Conservation (phyloP, 1,139 yeast genomes). For the Nakaseomyces kungkrabaensis region DNA sequence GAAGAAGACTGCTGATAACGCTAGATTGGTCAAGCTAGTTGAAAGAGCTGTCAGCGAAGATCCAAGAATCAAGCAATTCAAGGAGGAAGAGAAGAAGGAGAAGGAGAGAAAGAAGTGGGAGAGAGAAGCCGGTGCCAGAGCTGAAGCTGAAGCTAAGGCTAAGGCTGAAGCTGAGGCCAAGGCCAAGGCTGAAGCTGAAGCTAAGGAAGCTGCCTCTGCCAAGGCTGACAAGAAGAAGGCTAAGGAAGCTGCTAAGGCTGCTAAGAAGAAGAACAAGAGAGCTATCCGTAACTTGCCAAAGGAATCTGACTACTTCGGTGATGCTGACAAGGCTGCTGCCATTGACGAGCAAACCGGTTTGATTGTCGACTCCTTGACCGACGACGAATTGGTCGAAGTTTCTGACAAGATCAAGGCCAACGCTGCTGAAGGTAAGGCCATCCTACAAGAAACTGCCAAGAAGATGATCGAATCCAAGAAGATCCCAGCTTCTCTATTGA, state of each 20-base stretch:
- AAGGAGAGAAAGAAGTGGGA: constrained; percentile 97
- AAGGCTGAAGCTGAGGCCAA: constrained; percentile 81
- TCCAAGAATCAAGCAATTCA: constrained; percentile 89
- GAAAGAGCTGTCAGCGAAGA: constrained; percentile 84
- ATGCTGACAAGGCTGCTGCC: constrained; percentile 51
- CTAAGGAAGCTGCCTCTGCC: constrained; percentile 43
- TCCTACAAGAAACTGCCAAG: constrained; percentile 41
- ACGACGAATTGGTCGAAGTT: constrained; percentile 57
- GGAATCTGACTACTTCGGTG: constrained; percentile 80
- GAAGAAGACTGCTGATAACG: constrained; percentile 95
- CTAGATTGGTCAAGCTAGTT: constrained; percentile 75
- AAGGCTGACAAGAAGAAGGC: constrained; percentile 76
- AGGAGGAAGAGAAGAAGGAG: constrained; percentile 89
- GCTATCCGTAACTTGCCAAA: constrained; percentile 72
- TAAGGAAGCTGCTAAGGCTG: constrained; percentile 94
- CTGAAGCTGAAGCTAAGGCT: constrained; percentile 83
- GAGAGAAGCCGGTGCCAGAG: constrained; percentile 93
- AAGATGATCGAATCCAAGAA: constrained; percentile 36
- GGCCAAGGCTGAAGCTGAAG: constrained; percentile 70
- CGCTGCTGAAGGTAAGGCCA: constrained; percentile 40
- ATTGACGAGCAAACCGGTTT: constrained; percentile 75
- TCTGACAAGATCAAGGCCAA: constrained; percentile 47
- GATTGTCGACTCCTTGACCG: constrained; percentile 71
- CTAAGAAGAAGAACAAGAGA: constrained; percentile 98
- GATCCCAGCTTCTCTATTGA: constrained; percentile 33